Evolutionary conservation across 257 asterid species (phyloP).

Genomic region (Plectranthus barbatus): DNA sequence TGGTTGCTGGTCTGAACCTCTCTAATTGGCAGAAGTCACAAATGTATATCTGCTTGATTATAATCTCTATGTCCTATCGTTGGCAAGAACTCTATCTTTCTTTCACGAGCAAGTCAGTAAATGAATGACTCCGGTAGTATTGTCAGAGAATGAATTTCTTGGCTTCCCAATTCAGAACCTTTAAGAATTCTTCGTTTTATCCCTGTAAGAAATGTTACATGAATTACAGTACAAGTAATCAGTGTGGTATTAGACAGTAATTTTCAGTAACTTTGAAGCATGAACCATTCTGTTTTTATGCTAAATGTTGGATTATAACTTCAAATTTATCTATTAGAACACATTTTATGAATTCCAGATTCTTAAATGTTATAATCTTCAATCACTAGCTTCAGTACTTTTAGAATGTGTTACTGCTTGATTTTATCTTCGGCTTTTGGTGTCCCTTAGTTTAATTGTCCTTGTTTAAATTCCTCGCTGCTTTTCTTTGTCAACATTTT

Average conservation of each 20-base stretch:
- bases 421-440: not conserved
- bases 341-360: not conserved
- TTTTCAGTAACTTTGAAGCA: not conserved
- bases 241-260: not conserved
- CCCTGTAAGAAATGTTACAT: not conserved
- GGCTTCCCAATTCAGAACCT: not conserved
- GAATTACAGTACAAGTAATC: not conserved
- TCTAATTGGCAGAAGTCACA: not conserved
- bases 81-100: not conserved
- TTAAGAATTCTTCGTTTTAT: not conserved
- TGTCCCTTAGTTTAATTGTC: not conserved
- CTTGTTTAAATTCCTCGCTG: conserved; percentile 1
- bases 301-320: not conserved
- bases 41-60: not conserved
- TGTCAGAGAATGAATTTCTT: not conserved
- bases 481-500: conserved; percentile 1
- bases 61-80: not conserved
- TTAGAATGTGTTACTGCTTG: not conserved
- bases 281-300: not conserved
- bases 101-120: not conserved
- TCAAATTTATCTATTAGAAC: not conserved
- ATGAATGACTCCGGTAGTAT: not conserved
- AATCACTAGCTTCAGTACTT: not conserved
- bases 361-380: not conserved
- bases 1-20: not conserved